These are phyloP conservation scores for Grosmannia huntii DNA, from an alignment of 2,329 filamentous ascomycete genomes.

Conservation along the genomic window DNA sequence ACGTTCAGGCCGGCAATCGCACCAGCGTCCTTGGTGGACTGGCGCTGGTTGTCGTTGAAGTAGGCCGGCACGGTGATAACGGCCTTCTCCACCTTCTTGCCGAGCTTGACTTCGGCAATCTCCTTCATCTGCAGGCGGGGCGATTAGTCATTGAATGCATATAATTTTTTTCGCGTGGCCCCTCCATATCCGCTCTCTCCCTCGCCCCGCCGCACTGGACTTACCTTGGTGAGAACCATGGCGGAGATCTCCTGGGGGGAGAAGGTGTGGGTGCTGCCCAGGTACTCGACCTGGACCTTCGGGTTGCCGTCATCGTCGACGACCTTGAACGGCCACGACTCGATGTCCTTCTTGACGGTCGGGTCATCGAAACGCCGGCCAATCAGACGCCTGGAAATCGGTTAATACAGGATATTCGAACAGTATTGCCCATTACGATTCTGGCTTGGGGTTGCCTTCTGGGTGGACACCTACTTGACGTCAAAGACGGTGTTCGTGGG, in stretches of 20 bases:
- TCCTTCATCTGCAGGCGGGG: constrained; percentile 73
- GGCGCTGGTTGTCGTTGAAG: constrained; percentile 99
- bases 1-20: constrained; percentile 95
- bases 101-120: constrained; percentile 94
- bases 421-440: background rate
- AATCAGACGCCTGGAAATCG: constrained; percentile 74
- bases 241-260: constrained; percentile 97
- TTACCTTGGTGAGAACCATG: constrained; percentile 96
- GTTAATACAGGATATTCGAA: constrained; percentile 5
- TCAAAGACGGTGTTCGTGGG: constrained; percentile 96
- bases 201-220: constrained; percentile 8
- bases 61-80: constrained; percentile 98
- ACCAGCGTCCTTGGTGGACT: constrained; percentile 98
- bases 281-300: constrained; percentile 89
- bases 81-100: constrained; percentile 97
- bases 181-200: no score
- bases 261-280: constrained; percentile 90
- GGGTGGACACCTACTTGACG: constrained; percentile 64
- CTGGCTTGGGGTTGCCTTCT: background rate
- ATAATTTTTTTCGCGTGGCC: no score
- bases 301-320: constrained; percentile 80
- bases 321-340: constrained; percentile 99
- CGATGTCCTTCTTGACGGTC: constrained; percentile 96
- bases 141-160: background rate
- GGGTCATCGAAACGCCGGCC: constrained; percentile 91